Percentiles rank a stretch among this genome's conserved stretches.
These are phyloP conservation scores for Scheffersomyces stambukii DNA, from an alignment of 1,139 yeast genomes.

Conservation along the genomic window DNA sequence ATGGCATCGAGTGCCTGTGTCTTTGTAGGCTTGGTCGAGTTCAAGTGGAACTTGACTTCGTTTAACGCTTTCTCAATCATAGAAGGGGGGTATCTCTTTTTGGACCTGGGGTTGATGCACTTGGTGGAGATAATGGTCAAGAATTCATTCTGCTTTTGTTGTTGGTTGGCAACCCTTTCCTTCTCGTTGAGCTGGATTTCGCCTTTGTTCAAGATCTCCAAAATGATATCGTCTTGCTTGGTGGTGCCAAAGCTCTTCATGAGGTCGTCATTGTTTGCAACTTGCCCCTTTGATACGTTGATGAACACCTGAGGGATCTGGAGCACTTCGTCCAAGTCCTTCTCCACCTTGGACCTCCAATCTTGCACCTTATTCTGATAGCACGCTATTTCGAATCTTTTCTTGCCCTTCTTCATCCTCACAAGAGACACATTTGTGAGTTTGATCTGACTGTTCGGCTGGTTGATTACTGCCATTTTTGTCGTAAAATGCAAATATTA, in stretches of 20 bases:
- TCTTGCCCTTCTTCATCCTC: conserved; percentile 83
- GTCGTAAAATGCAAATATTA: background rate
- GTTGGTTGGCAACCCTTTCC: conserved; percentile 75
- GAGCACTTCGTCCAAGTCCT: conserved; percentile 89
- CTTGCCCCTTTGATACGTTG: conserved; percentile 92
- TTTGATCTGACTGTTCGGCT: conserved; percentile 84
- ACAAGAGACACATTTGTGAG: conserved; percentile 93
- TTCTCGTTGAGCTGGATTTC: conserved; percentile 93
- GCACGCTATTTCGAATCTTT: conserved; percentile 92
- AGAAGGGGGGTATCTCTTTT: conserved; percentile 89
- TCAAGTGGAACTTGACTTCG: conserved; percentile 77
- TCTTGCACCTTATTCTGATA: conserved; percentile 97
- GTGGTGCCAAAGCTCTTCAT: conserved; percentile 71
- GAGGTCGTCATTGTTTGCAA: conserved; percentile 85
- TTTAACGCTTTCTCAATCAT: conserved; percentile 86
- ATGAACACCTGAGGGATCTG: conserved; percentile 94
- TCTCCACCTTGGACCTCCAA: conserved; percentile 84
- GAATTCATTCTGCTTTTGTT: conserved; percentile 79
- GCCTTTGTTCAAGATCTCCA: conserved; percentile 81
- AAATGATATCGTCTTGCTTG: conserved; percentile 67
- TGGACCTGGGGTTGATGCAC: conserved; percentile 85
- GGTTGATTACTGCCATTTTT: conserved; percentile 62
- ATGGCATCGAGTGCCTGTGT: conserved; percentile 91
- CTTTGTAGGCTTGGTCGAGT: conserved; percentile 77
- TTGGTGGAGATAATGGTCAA: conserved; percentile 81